Base-by-base conservation (phyloP, 495 filamentous ascomycete species). In the Hyaloscypha hepaticicola region DNA sequence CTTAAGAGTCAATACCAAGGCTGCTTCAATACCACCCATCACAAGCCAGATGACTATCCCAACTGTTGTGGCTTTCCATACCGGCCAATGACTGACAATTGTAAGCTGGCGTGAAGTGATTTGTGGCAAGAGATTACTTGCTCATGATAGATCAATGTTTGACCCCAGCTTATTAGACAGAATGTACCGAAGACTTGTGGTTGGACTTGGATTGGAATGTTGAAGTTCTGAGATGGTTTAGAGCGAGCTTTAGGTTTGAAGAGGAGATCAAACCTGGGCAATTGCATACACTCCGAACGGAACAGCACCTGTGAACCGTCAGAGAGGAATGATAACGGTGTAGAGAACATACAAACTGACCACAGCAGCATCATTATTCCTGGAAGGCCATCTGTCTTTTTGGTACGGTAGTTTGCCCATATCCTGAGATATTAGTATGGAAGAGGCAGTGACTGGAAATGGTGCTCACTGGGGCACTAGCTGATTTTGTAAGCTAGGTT, bases 181-280 rank as follows among this genome's bases (percentile, higher is more conserved):
- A 57, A 57, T 57, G 53, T 57, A 8, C 53, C 53, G n/a, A 57
- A 57, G 53, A 28, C 25, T 27, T 57, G 53, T 21, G 53, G 53
- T 26, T 57, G 53, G 28, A 57, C 53, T 57, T 57, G 53, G n/a
- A 57, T 57, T 5, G 53, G 53, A 9, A 57, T 57, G 28, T 57
- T 57, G 53, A 57, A 57, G 21, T 57, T 57, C 53, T 57, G 28
- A 24, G 50, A 53, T 25, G 7, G 5, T 7, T 53, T 25, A 53
- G 25, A 53, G 21, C 3, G 19, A 26, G 21, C 16, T 2, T 6
- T 25, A 53, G 9, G 21, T 8, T 25, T 19, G 5, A 28, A n/a
- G 19, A 5, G 7, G 19, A 14, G 25, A n/a, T 31, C 53, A 27
- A 28, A 57, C 53, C 19, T 57, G 53, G 8, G 28, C 25, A 24